These are phyloP conservation scores for Tuber borchii DNA, from an alignment of 495 filamentous ascomycete species.

Conservation along the genomic window DNA sequence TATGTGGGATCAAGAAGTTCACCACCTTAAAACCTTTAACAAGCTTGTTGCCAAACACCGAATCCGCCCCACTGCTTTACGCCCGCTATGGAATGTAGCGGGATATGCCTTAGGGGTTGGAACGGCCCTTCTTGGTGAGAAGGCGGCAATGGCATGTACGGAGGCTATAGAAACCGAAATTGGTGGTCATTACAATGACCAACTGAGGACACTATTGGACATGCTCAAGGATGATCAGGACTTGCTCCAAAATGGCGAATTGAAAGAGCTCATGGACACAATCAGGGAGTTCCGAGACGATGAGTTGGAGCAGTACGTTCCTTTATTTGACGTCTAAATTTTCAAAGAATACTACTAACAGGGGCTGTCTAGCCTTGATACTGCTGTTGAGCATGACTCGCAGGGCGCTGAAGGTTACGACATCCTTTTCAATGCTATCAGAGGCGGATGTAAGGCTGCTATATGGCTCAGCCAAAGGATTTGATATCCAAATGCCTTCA, in stretches of 20 bases:
- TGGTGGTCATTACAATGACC: constrained; percentile 88
- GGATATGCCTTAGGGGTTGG: constrained; percentile 82
- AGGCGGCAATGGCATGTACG: constrained; percentile 97
- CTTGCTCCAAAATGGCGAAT: constrained; percentile 69
- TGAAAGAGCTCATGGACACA: constrained; percentile 63
- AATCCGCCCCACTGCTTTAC: constrained; percentile 87
- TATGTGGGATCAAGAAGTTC: constrained; percentile 96
- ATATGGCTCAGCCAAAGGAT: constrained; percentile 90
- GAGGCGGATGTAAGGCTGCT: constrained; percentile 77
- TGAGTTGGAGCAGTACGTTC: constrained; percentile 70
- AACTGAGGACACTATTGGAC: constrained; percentile 69
- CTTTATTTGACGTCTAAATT: neutral
- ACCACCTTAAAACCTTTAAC: constrained; percentile 82
- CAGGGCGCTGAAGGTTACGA: constrained; percentile 83
- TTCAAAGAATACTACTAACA: neutral
- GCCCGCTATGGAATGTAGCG: constrained; percentile 79
- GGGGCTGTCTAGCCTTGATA: constrained; percentile 56
- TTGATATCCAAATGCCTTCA: constrained; percentile 43
- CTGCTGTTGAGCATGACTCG: constrained; percentile 86
- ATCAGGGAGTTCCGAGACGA: constrained; percentile 86
- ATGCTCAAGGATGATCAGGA: constrained; percentile 73
- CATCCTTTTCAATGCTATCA: constrained; percentile 78
- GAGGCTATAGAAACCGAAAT: constrained; percentile 99
- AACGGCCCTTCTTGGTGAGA: constrained; percentile 80
- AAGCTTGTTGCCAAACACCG: constrained; percentile 74